Evolutionary conservation across 306 rosid genomes (phyloP).

Genomic region (Morella rubra): DNA sequence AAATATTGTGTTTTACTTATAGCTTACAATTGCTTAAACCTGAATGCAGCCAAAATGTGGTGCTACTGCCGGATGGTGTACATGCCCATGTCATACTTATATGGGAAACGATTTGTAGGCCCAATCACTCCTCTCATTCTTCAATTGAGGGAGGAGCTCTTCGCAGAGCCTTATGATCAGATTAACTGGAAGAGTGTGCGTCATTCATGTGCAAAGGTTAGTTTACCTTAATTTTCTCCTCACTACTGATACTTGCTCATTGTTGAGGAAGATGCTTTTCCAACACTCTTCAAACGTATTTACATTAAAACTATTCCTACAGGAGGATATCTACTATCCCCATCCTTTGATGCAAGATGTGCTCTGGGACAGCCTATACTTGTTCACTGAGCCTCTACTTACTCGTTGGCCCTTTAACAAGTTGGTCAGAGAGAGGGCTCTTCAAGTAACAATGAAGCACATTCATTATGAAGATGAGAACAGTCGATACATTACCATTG

Average conservation of each 20-base stretch:
- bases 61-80: slow-evolving; percentile 74
- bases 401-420: slow-evolving; percentile 49
- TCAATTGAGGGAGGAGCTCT: slow-evolving; percentile 57
- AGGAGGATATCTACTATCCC: slow-evolving; percentile 75
- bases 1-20: not conserved
- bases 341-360: slow-evolving; percentile 64
- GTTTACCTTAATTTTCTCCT: not conserved
- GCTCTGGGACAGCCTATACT: slow-evolving; percentile 65
- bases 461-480: slow-evolving; percentile 43
- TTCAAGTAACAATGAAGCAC: slow-evolving; percentile 27
- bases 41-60: slow-evolving; percentile 73
- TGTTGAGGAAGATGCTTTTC: not conserved
- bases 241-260: not conserved
- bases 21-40: no score
- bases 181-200: slow-evolving; percentile 63
- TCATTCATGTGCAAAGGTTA: slow-evolving; percentile 60
- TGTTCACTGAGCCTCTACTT: slow-evolving; percentile 57
- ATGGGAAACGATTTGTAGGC: slow-evolving; percentile 71
- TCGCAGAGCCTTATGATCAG: slow-evolving; percentile 44
- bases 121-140: slow-evolving; percentile 69
- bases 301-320: not conserved
- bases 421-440: slow-evolving; percentile 31
- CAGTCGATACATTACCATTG: slow-evolving; percentile 32
- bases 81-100: slow-evolving; percentile 87
- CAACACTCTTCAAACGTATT: not conserved